phyloP scores from a whole-genome alignment of 2,329 filamentous ascomycete species.

The Nothophaeocryptopus gaeumannii region DNA sequence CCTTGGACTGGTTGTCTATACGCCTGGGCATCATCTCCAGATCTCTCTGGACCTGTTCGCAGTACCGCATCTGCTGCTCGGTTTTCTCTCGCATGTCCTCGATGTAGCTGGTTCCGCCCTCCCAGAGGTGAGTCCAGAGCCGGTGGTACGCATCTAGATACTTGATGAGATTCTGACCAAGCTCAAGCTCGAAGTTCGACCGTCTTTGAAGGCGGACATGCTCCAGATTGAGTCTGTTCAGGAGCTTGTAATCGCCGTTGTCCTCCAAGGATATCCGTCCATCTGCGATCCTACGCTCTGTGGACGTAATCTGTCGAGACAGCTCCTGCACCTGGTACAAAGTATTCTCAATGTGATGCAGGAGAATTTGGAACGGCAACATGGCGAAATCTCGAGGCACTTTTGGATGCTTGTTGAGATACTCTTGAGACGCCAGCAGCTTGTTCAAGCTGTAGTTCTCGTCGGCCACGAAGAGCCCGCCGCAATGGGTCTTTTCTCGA shows the following conservation, averaged over 20 bases:
- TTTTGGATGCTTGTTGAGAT: conserved; percentile 35
- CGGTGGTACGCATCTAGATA: conserved; percentile 34
- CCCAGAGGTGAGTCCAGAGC: conserved; percentile 32
- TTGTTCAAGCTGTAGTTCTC: conserved; percentile 29
- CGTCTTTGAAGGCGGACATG: conserved; percentile 32
- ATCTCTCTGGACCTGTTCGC: conserved; percentile 32
- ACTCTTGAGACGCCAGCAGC: conserved; percentile 29
- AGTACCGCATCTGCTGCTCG: conserved; percentile 35
- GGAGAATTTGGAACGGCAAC: conserved; percentile 32
- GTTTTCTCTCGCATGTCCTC: conserved; percentile 37
- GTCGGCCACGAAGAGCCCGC: conserved; percentile 32
- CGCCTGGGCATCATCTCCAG: conserved; percentile 34
- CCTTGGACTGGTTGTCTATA: conserved; percentile 37
- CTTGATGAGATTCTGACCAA: conserved; percentile 32
- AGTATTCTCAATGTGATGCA: conserved; percentile 34
- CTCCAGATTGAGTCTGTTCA: conserved; percentile 35
- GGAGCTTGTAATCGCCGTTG: conserved; percentile 36
- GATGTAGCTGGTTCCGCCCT: conserved; percentile 34
- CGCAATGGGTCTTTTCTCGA: conserved; percentile 31
- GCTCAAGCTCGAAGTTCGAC: conserved; percentile 35
- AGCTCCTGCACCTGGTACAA: conserved; percentile 30
- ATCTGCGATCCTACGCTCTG: conserved; percentile 34
- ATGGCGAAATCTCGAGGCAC: conserved; percentile 36
- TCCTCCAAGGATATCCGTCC: conserved; percentile 34
- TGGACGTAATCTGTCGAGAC: conserved; percentile 30